Percentiles rank a stretch among this genome's conserved stretches.
Conservation (phyloP, 176 grass and related monocot genomes). For the Aegilops bicornis region DNA sequence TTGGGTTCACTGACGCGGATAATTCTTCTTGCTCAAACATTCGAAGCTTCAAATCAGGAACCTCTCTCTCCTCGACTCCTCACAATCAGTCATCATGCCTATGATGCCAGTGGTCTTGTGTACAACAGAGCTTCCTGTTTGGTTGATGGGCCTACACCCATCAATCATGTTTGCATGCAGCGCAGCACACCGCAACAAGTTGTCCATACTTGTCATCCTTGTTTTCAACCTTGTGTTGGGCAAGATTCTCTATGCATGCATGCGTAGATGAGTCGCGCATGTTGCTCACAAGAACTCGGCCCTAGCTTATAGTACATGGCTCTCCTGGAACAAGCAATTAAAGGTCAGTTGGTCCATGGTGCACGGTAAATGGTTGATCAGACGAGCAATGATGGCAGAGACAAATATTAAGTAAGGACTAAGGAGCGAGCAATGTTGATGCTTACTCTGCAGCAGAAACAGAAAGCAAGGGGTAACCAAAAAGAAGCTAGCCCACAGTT, state of each 20-base stretch:
- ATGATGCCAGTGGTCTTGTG: too few species aligned
- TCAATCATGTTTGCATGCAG: background rate
- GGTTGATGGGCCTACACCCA: conserved; percentile 19
- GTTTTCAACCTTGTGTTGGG: conserved; percentile 1
- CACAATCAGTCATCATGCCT: too few species aligned
- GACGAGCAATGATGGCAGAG: background rate
- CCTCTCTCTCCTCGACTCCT: too few species aligned
- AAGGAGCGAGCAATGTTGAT: background rate
- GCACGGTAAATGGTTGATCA: background rate
- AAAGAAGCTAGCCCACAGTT: background rate
- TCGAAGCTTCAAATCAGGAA: too few species aligned
- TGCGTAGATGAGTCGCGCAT: background rate
- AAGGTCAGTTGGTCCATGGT: background rate
- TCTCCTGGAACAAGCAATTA: background rate
- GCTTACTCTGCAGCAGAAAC: background rate
- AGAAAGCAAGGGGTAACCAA: background rate
- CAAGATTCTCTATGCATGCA: conserved; percentile 1
- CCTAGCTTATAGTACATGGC: background rate
- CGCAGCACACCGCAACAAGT: too few species aligned
- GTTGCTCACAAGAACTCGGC: background rate
- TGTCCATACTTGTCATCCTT: too few species aligned
- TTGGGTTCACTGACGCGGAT: too few species aligned
- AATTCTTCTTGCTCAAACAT: too few species aligned
- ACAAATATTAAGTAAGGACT: background rate
- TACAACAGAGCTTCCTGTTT: background rate